phyloP scores from a whole-genome alignment of 2,329 filamentous ascomycete species.

The Calonectria montana region DNA sequence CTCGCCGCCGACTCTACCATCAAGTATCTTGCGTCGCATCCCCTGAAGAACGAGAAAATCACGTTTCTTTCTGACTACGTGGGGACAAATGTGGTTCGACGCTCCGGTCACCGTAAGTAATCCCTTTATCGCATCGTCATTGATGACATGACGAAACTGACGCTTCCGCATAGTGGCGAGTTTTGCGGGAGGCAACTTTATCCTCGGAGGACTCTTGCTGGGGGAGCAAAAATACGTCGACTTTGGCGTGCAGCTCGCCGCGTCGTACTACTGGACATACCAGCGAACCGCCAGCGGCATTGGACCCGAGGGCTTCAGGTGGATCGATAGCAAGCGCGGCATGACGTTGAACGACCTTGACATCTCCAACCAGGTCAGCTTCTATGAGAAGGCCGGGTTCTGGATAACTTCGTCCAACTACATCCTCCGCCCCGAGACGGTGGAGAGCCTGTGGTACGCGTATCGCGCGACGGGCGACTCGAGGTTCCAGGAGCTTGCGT shows the following conservation, averaged over 20 bases:
- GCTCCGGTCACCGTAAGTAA: conserved; percentile 62
- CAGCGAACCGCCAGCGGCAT: conserved; percentile 74
- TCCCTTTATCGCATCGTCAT: fast-evolving
- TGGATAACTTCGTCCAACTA: conserved; percentile 74
- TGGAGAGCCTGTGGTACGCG: conserved; percentile 89
- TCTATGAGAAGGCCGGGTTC: conserved; percentile 78
- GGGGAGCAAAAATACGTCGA: conserved; percentile 73
- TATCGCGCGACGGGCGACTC: conserved; percentile 81
- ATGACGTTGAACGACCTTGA: conserved; percentile 53
- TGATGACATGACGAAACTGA: conserved; percentile 47
- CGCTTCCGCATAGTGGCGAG: conserved; percentile 62
- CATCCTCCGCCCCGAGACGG: conserved; percentile 80
- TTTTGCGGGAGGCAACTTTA: conserved; percentile 86
- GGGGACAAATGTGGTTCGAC: conserved; percentile 55
- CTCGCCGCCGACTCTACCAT: conserved; percentile 82
- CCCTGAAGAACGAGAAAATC: conserved; percentile 70
- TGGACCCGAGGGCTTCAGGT: conserved; percentile 79
- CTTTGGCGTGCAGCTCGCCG: conserved; percentile 78
- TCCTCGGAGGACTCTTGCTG: conserved; percentile 81
- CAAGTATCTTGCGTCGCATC: conserved; percentile 75
- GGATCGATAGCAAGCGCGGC: conserved; percentile 59
- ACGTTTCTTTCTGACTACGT: conserved; percentile 75
- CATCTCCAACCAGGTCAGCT: conserved; percentile 56
- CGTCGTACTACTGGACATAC: conserved; percentile 82
- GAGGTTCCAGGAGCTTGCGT: conserved; percentile 87